phyloP scores from a whole-genome alignment of 139 green algal genomes.

The Chlorella sp. region DNA sequence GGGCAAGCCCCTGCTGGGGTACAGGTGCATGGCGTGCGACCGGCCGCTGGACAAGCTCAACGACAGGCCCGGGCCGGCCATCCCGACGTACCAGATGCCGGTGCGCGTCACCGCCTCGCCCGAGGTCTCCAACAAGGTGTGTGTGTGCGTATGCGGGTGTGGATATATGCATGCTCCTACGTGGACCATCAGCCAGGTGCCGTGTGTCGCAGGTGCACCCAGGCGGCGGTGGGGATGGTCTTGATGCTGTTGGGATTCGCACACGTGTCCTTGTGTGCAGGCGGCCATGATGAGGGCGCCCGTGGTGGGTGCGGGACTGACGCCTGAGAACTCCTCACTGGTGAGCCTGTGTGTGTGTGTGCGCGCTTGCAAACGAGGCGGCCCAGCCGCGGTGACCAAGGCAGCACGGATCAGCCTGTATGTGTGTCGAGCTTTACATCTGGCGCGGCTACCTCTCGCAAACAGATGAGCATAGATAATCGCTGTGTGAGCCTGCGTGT shows the following conservation, averaged over 20 bases:
- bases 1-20: constrained; percentile 33
- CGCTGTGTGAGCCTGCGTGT: too few relatives aligned
- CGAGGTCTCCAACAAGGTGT: not conserved
- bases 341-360: too few relatives aligned
- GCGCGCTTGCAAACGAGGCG: too few relatives aligned
- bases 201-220: too few relatives aligned
- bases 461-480: too few relatives aligned
- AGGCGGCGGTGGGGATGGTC: not conserved
- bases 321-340: not conserved
- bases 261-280: not conserved
- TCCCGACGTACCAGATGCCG: constrained; percentile 33
- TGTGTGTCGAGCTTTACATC: too few relatives aligned
- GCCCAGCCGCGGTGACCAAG: too few relatives aligned
- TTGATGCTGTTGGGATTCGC: not conserved
- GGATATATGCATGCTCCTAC: too few relatives aligned
- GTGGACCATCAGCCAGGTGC: too few relatives aligned
- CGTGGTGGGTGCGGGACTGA: not conserved
- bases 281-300: not conserved
- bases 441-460: too few relatives aligned
- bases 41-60: constrained; percentile 50
- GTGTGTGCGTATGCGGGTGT: too few relatives aligned
- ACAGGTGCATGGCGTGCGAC: constrained; percentile 53
- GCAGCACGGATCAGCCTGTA: too few relatives aligned
- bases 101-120: constrained; percentile 3
- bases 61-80: constrained; percentile 28